Evolutionary conservation across 352 stramenopile species (phyloP), one percentile per base, ranked within the genome.

Genomic region (Globisporangium rhizosaccharum): DNA sequence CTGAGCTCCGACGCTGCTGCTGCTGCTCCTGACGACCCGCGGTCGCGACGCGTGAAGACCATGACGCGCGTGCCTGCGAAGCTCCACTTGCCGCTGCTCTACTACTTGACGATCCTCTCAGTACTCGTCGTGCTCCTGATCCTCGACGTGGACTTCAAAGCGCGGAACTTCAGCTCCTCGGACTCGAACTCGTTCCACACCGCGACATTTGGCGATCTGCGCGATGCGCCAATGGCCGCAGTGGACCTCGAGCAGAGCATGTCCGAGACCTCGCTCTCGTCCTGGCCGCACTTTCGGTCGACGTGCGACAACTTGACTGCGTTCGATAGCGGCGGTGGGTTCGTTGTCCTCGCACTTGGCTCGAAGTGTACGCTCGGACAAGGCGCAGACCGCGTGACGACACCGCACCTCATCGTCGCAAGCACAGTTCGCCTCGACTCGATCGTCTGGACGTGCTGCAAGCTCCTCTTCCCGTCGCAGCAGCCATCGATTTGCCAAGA

Each of bases 391-490:
- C 39, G 30, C 8, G n/a, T 47, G 15, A 63, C 51, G 36, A 33
- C 39, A n/a, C 42, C 59, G 45, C 36, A 68, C 37, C 23, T 73
- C 54, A 45, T 70, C 26, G 56, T 66, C 30, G 51, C 62, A 9
- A 65, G 62, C 33, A 67, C 44, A 4, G 25, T 63, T 18, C 56
- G 61, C 0, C 42, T 63, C 15, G 61, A 72, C 41, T 61, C 65
- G 36, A 63, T 68, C 39, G 61, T 62, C 17, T 72, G 65, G 65
- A 56, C 65, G 7, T 59, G 56, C 36, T 72, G 65, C 49, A 56
- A 61, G 49, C 56, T 72, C 17, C 51, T 70, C 4, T 59, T 63
- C 17, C 53, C 53, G 23, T 56, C 65, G 15, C 65, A 62, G 26
- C 61, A 59, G 9, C 65, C 65, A 4, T 56, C 58, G 3, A 53